Conservation (phyloP, 352 stramenopile species). For the Phytophthora pistaciae region DNA sequence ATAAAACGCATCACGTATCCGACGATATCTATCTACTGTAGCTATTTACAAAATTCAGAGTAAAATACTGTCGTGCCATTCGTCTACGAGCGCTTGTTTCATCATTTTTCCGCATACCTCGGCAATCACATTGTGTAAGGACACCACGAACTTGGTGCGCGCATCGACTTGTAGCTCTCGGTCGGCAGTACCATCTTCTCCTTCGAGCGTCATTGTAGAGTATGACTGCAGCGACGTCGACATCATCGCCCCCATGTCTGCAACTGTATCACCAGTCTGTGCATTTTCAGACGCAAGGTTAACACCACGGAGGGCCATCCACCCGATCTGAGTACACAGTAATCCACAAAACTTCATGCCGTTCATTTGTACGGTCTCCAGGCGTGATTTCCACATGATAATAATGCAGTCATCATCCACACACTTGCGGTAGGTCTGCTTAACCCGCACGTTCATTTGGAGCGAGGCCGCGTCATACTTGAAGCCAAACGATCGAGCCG, state of each 20-base stretch:
- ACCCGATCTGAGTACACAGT: constrained; percentile 41
- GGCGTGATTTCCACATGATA: constrained; percentile 53
- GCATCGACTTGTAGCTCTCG: constrained; percentile 45
- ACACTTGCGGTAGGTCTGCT: constrained; percentile 55
- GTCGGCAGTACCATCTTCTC: constrained; percentile 60
- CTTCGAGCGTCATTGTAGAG: constrained; percentile 51
- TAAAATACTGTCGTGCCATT: constrained; percentile 31
- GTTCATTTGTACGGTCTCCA: constrained; percentile 51
- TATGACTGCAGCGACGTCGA: constrained; percentile 59
- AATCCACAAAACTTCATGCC: constrained; percentile 41
- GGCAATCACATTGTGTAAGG: constrained; percentile 41
- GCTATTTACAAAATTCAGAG: background rate
- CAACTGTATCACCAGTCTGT: background rate
- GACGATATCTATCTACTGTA: no score
- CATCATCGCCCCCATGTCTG: constrained; percentile 19
- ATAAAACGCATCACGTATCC: no score
- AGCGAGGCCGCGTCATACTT: constrained; percentile 35
- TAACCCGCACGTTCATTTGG: constrained; percentile 43
- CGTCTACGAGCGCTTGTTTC: constrained; percentile 48
- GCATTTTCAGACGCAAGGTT: background rate
- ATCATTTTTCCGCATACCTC: constrained; percentile 43
- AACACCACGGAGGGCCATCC: constrained; percentile 33
- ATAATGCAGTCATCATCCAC: constrained; percentile 41
- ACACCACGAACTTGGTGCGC: constrained; percentile 52
- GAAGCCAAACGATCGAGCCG: constrained; percentile 35